A percentile compares a stretch with the other conserved stretches of the same genome.
These are phyloP conservation scores for Daldinia bambusicola DNA, from an alignment of 495 filamentous ascomycete genomes.

Conservation along the genomic window DNA sequence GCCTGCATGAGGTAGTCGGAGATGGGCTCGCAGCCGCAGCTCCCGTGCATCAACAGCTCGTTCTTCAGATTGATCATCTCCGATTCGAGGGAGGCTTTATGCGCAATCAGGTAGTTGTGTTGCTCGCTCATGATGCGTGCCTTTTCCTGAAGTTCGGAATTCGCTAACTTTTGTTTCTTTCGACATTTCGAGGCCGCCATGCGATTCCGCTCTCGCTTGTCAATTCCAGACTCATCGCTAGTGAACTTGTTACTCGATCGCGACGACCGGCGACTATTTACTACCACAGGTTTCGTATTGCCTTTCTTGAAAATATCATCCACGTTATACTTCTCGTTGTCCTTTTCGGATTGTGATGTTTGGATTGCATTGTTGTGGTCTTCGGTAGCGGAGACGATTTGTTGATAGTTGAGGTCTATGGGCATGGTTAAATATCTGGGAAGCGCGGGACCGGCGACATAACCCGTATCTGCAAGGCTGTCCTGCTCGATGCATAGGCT, in stretches of 20 bases:
- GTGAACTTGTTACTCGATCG: conserved; percentile 33
- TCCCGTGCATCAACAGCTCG: conserved; percentile 34
- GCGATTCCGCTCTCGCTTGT: conserved; percentile 42
- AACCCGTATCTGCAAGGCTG: conserved; percentile 8
- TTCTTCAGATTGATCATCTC: conserved; percentile 41
- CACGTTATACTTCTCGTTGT: not conserved
- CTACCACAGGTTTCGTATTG: not conserved
- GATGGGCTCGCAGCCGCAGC: conserved; percentile 37
- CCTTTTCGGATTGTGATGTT: not conserved
- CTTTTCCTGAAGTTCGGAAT: conserved; percentile 29
- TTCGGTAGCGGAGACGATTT: not conserved
- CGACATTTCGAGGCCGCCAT: conserved; percentile 45
- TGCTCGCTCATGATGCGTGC: conserved; percentile 29
- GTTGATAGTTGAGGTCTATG: conserved; percentile 10
- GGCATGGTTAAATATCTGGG: conserved; percentile 14
- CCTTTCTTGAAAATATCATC: not conserved
- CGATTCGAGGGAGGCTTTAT: conserved; percentile 30
- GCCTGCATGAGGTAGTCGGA: conserved; percentile 31
- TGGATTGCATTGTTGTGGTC: not conserved
- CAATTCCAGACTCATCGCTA: conserved; percentile 36
- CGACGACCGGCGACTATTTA: conserved; percentile 29
- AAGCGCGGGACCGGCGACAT: conserved; percentile 3
- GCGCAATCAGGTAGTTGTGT: conserved; percentile 27
- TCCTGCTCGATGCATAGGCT: not conserved
- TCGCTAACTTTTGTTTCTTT: conserved; percentile 39